Percentiles rank a stretch among this genome's conserved stretches.
phyloP scores from a whole-genome alignment of 306 rosid genomes.

The Glycine latifolia region DNA sequence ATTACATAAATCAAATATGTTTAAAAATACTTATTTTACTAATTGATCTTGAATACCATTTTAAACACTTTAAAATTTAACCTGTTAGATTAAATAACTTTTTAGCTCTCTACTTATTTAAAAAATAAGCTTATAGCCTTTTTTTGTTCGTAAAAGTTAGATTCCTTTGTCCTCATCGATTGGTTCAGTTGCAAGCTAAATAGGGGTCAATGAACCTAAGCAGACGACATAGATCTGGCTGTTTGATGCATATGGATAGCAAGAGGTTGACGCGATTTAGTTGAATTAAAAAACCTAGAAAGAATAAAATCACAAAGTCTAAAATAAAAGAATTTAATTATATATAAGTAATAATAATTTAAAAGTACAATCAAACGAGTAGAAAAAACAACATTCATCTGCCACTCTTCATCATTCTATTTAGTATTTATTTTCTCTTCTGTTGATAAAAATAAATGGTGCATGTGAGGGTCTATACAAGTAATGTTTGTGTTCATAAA shows the following conservation, averaged over 20 bases:
- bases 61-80: too few species aligned
- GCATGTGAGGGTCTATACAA: background rate
- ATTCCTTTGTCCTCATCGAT: background rate
- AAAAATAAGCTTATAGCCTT: too few species aligned
- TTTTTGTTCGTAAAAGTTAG: background rate
- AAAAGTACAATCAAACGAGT: background rate
- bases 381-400: background rate
- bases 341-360: too few species aligned
- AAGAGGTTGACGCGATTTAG: background rate
- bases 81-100: too few species aligned
- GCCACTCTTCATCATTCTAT: background rate
- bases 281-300: background rate
- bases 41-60: too few species aligned
- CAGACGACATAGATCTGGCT: background rate
- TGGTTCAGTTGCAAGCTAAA: too few species aligned
- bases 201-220: background rate
- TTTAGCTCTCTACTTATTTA: too few species aligned
- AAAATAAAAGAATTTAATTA: too few species aligned
- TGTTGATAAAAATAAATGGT: background rate
- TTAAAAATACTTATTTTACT: too few species aligned
- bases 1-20: too few species aligned
- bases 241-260: background rate
- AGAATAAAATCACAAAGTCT: background rate
- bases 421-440: background rate
- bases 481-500: too few species aligned